Conservation (phyloP, 148 eudicot species). For the Rhododendron griersonianum region DNA sequence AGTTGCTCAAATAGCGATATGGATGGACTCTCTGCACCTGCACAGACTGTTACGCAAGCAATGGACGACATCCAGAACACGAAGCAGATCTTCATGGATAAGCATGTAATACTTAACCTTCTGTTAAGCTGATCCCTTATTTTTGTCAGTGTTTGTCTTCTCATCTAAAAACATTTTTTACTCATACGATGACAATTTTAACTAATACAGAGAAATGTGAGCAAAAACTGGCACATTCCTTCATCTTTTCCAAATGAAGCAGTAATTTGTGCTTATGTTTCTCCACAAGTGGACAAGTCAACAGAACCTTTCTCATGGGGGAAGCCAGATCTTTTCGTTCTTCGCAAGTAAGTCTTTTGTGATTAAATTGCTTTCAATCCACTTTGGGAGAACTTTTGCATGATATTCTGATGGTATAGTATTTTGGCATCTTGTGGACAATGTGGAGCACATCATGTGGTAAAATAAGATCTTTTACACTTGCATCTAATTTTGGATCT, state of each 20-base stretch:
- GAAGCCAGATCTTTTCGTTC: conserved; percentile 81
- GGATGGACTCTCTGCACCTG: conserved; percentile 32
- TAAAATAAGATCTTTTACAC: background rate
- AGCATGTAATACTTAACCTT: conserved; percentile 54
- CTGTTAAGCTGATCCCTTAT: background rate
- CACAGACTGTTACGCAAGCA: conserved; percentile 20
- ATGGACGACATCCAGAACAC: conserved; percentile 24
- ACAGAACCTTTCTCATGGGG: conserved; percentile 96
- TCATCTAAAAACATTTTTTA: background rate
- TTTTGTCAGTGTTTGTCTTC: background rate
- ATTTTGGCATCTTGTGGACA: background rate
- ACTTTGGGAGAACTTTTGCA: background rate
- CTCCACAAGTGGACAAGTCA: conserved; percentile 95
- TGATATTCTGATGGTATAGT: background rate
- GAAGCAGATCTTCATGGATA: conserved; percentile 73
- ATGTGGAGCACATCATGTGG: background rate
- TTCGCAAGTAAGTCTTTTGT: conserved; percentile 67
- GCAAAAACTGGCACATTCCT: conserved; percentile 98
- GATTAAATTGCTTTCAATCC: background rate
- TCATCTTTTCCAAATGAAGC: conserved; percentile 77
- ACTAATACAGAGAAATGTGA: conserved; percentile 78
- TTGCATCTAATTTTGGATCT: background rate
- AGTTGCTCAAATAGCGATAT: conserved; percentile 20
- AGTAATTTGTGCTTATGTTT: conserved; percentile 70
- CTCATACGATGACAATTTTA: background rate